These are phyloP conservation scores for Plasmodium gaboni DNA, from an alignment of 169 alveolate species.

Conservation along the genomic window DNA sequence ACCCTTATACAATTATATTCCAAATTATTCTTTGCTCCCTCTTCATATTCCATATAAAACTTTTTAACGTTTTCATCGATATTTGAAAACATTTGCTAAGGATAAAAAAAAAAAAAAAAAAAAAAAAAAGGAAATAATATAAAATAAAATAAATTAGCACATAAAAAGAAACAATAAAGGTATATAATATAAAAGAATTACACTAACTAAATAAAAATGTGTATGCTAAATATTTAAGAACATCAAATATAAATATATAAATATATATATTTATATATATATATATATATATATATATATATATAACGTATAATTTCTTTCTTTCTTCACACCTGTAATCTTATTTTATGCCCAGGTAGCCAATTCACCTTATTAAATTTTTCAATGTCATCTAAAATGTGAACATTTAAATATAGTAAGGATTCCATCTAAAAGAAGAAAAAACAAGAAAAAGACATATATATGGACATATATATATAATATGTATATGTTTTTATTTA, in stretches of 20 bases:
- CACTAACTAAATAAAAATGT: too few relatives aligned
- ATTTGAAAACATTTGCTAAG: slow-evolving; percentile 55
- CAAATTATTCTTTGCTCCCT: background rate
- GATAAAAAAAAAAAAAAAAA: background rate
- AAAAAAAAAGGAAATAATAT: background rate
- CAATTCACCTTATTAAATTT: slow-evolving; percentile 86
- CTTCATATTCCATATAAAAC: slow-evolving; percentile 40
- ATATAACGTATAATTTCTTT: too few relatives aligned
- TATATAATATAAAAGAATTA: too few relatives aligned
- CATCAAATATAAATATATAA: too few relatives aligned
- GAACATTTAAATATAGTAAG: slow-evolving; percentile 85
- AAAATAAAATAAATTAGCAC: background rate
- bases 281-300: too few relatives aligned
- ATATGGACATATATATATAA: too few relatives aligned
- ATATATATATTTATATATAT: too few relatives aligned
- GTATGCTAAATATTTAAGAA: too few relatives aligned
- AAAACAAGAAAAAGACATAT: background rate
- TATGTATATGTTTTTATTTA: too few relatives aligned
- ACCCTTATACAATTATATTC: slow-evolving; percentile 18
- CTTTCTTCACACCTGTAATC: slow-evolving; percentile 57
- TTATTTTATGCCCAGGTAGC: slow-evolving; percentile 93
- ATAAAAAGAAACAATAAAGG: too few relatives aligned
- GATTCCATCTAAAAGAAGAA: slow-evolving; percentile 81
- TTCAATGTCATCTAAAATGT: slow-evolving; percentile 89
- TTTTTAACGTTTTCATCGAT: slow-evolving; percentile 43